A percentile compares a stretch with the other conserved stretches of the same genome.
Evolutionary conservation across 108 stramenopile genomes (phyloP).

Genomic region (Nitzschia sp.): DNA sequence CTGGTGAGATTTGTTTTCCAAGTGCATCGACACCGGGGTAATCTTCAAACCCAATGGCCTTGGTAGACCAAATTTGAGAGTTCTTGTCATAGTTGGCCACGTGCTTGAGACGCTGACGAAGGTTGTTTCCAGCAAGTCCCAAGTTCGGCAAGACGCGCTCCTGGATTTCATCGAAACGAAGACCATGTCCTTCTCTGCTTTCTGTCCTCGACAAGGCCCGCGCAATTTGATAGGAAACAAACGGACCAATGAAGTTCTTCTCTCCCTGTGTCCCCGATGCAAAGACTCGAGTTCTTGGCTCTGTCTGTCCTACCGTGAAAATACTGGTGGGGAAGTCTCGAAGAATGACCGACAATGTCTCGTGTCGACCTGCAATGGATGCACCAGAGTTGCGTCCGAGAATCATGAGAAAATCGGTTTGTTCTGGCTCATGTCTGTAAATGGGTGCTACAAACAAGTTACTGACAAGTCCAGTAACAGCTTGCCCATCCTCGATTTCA

Average conservation of each 20-base stretch:
- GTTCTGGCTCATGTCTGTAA: conserved; percentile 74
- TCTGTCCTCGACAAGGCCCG: conserved; percentile 52
- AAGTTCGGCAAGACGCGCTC: conserved; percentile 60
- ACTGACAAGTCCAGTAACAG: conserved; percentile 72
- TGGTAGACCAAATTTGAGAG: conserved; percentile 71
- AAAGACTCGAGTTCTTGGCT: conserved; percentile 78
- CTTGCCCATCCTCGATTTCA: conserved; percentile 78
- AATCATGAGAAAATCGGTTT: conserved; percentile 87
- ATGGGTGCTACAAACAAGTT: conserved; percentile 88
- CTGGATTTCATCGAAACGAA: conserved; percentile 71
- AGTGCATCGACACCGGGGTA: conserved; percentile 77
- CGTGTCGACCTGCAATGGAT: conserved; percentile 36
- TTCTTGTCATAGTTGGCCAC: conserved; percentile 81
- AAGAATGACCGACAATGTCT: conserved; percentile 64
- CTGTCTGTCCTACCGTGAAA: conserved; percentile 79
- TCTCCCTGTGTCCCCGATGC: conserved; percentile 77
- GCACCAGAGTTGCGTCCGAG: conserved; percentile 52
- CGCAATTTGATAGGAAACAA: conserved; percentile 75
- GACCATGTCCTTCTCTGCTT: conserved; percentile 47
- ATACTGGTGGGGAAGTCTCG: conserved; percentile 73
- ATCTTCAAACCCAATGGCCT: conserved; percentile 64
- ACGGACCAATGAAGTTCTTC: conserved; percentile 77
- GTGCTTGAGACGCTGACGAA: conserved; percentile 72
- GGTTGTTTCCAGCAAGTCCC: conserved; percentile 44
- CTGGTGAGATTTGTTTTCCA: conserved; percentile 56